These are phyloP conservation scores for Aristolochia contorta DNA, from an alignment of 164 flowering plant species.

Conservation along the genomic window DNA sequence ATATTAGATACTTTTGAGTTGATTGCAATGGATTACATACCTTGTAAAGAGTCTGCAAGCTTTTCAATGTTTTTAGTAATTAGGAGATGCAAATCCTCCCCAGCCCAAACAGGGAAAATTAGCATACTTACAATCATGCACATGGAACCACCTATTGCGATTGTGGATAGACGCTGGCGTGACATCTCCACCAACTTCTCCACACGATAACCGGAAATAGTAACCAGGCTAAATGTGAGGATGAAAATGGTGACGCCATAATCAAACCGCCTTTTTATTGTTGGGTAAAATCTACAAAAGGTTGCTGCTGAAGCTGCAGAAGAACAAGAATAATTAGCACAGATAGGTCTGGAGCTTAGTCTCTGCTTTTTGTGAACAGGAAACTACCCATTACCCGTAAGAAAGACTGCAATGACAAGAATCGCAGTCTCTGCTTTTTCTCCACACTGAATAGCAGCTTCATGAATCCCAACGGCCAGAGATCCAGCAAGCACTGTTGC, in stretches of 20 bases:
- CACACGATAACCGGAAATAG: conserved; percentile 65
- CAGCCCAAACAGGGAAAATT: conserved; percentile 75
- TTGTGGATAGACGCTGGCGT: conserved; percentile 50
- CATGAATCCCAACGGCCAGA: conserved; percentile 56
- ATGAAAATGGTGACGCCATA: conserved; percentile 70
- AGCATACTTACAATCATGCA: conserved; percentile 50
- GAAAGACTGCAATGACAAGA: conserved; percentile 46
- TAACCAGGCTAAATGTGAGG: conserved; percentile 74
- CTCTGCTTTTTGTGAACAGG: background rate
- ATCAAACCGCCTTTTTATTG: conserved; percentile 58
- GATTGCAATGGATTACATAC: conserved; percentile 18
- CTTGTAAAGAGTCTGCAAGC: conserved; percentile 58
- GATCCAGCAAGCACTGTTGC: conserved; percentile 64
- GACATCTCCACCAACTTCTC: conserved; percentile 50
- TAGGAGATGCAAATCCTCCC: conserved; percentile 49
- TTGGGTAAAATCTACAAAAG: conserved; percentile 67
- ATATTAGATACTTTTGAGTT: background rate
- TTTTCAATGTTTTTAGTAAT: conserved; percentile 50
- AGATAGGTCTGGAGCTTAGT: background rate
- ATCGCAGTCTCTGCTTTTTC: conserved; percentile 46
- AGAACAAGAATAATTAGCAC: conserved; percentile 1
- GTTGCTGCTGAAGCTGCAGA: conserved; percentile 64
- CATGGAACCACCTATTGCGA: conserved; percentile 49
- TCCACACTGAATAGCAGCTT: conserved; percentile 50
- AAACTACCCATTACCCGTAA: conserved; percentile 31